A percentile compares a stretch with the other conserved stretches of the same genome.
Evolutionary conservation across 805 yeast genomes (phyloP).

Genomic region (Ogataea pini): DNA sequence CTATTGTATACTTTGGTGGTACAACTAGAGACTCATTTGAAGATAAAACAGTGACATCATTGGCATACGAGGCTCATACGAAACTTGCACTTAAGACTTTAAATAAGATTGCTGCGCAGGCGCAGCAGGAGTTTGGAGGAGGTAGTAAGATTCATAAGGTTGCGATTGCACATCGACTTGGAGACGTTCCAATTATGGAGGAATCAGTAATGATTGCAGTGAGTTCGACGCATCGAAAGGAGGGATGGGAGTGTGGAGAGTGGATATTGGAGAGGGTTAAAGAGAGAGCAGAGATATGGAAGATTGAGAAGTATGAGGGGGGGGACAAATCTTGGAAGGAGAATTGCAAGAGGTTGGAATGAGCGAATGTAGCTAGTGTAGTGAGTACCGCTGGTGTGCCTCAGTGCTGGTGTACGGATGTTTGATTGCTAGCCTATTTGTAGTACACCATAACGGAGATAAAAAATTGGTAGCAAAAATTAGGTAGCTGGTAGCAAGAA

Average conservation of each 20-base stretch:
- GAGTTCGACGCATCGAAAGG: conserved; percentile 46
- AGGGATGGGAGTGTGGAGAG: conserved; percentile 49
- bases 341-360: conserved; percentile 32
- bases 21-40: conserved; percentile 48
- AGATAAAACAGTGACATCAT: conserved; percentile 39
- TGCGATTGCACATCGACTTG: conserved; percentile 47
- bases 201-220: conserved; percentile 49
- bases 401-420: too few species aligned
- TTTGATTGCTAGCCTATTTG: too few species aligned
- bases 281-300: conserved; percentile 51
- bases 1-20: conserved; percentile 51
- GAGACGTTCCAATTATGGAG: conserved; percentile 47
- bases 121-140: conserved; percentile 29
- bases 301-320: conserved; percentile 44
- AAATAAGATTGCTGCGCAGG: conserved; percentile 36
- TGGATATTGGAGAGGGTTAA: conserved; percentile 48
- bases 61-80: conserved; percentile 49
- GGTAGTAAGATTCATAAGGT: conserved; percentile 36
- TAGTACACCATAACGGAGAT: too few species aligned
- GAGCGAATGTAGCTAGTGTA: neutral
- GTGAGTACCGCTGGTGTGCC: too few species aligned
- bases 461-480: too few species aligned
- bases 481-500: too few species aligned
- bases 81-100: conserved; percentile 44
- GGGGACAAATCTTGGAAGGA: conserved; percentile 46